These are phyloP conservation scores for Rutstroemia sp. DNA, from an alignment of 2,329 filamentous ascomycete species.

Conservation along the genomic window DNA sequence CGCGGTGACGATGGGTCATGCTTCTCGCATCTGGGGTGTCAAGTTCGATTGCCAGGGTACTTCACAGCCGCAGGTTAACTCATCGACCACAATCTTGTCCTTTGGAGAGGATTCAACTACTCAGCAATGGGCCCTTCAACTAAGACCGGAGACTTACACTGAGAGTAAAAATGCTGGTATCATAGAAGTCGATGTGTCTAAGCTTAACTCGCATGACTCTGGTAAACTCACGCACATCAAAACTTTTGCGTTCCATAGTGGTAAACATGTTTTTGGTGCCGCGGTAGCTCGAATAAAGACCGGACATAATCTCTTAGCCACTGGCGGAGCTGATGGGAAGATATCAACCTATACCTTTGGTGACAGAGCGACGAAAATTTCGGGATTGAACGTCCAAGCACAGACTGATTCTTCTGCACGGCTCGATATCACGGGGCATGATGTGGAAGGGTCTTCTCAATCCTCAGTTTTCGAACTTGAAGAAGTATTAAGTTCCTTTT, in stretches of 20 bases:
- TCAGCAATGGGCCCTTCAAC: slow-evolving; percentile 53
- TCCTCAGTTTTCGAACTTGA: slow-evolving; percentile 9
- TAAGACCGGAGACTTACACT: not conserved
- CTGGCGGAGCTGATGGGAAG: slow-evolving; percentile 80
- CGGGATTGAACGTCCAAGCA: too few relatives aligned
- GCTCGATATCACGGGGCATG: not conserved
- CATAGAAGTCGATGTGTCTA: not conserved
- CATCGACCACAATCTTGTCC: slow-evolving; percentile 53
- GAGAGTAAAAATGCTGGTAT: not conserved
- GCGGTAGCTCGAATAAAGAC: slow-evolving; percentile 35
- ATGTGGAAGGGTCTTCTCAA: not conserved
- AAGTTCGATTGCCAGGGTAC: slow-evolving; percentile 45
- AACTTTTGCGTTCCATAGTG: slow-evolving; percentile 60
- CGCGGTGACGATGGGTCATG: slow-evolving; percentile 75
- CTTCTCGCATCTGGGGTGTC: slow-evolving; percentile 84
- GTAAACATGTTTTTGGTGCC: slow-evolving; percentile 87
- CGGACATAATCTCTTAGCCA: slow-evolving; percentile 36
- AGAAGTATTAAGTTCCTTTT: slow-evolving; percentile 5
- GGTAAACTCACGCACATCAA: slow-evolving; percentile 42
- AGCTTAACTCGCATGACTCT: not conserved
- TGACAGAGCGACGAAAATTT: not conserved
- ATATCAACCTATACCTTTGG: slow-evolving; percentile 36
- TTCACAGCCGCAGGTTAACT: slow-evolving; percentile 10
- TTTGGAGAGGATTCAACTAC: slow-evolving; percentile 79
- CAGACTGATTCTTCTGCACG: too few relatives aligned